phyloP scores from a whole-genome alignment of 2,329 filamentous ascomycete species.

The Epichloe coenophiala region DNA sequence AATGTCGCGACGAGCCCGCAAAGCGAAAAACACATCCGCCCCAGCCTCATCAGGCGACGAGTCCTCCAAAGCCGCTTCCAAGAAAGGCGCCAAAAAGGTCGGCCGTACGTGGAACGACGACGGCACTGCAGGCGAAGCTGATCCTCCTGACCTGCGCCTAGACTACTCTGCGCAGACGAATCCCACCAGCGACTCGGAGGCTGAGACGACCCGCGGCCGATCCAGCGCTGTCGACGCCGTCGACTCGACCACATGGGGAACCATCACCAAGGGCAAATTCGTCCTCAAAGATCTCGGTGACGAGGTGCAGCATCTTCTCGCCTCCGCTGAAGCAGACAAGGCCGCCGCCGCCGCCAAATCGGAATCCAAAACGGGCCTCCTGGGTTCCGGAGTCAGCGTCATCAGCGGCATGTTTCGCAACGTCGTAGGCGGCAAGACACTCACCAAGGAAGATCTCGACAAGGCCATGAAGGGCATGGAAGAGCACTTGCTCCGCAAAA shows the following conservation, averaged over 20 bases:
- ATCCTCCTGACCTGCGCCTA: conserved; percentile 53
- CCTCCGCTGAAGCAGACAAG: conserved; percentile 59
- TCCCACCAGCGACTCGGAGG: conserved; percentile 39
- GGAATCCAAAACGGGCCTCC: conserved; percentile 46
- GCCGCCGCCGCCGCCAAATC: conserved; percentile 29
- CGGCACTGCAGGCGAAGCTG: conserved; percentile 73
- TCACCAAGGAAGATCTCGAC: conserved; percentile 78
- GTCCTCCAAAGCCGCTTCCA: conserved; percentile 33
- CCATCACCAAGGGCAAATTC: conserved; percentile 79
- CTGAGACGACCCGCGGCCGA: conserved; percentile 30
- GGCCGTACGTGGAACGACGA: conserved; percentile 88
- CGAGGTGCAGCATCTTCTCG: conserved; percentile 81
- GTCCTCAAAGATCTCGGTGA: conserved; percentile 86
- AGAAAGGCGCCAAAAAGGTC: conserved; percentile 49
- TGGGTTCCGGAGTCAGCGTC: conserved; percentile 67
- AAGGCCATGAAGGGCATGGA: conserved; percentile 95
- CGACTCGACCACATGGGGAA: conserved; percentile 72
- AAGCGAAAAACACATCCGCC: conserved; percentile 50
- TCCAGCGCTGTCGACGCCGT: conserved; percentile 57
- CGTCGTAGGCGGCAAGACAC: conserved; percentile 82
- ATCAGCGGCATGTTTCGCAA: conserved; percentile 87
- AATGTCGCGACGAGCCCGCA: conserved; percentile 67
- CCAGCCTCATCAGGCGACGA: conserved; percentile 78
- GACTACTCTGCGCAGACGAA: conserved; percentile 70
- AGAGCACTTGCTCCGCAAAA: conserved; percentile 86